phyloP scores from a whole-genome alignment of 257 asterid genomes.

The Asclepias syriaca region DNA sequence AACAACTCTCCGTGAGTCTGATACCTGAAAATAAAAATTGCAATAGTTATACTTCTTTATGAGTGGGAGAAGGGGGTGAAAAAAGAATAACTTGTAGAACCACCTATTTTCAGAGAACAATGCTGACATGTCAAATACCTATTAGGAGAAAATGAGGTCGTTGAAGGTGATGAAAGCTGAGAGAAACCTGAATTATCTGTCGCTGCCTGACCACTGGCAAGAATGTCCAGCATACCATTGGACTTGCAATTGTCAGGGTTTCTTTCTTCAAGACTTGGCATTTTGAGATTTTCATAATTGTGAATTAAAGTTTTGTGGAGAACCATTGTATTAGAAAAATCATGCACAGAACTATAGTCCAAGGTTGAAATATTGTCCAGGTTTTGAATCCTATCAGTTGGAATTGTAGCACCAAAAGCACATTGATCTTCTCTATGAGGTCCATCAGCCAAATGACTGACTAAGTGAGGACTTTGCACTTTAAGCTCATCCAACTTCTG shows the following conservation, averaged over 20 bases:
- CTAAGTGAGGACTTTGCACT: conserved; percentile 37
- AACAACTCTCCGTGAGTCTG: conserved; percentile 41
- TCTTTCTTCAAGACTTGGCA: conserved; percentile 30
- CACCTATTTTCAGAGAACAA: conserved; percentile 10
- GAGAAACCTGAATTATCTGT: conserved; percentile 43
- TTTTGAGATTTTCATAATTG: conserved; percentile 30
- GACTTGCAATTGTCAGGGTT: conserved; percentile 30
- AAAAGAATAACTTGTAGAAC: background rate
- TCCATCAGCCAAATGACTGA: conserved; percentile 45
- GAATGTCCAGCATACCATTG: conserved; percentile 44
- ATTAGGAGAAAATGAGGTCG: conserved; percentile 44
- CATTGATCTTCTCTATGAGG: conserved; percentile 33
- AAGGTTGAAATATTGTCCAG: conserved; percentile 37
- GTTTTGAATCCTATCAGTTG: conserved; percentile 33
- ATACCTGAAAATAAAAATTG: conserved; percentile 41
- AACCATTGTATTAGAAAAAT: conserved; percentile 26
- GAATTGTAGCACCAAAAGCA: conserved; percentile 39
- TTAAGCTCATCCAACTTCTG: conserved; percentile 65
- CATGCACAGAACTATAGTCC: conserved; percentile 41
- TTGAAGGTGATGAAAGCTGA: conserved; percentile 52
- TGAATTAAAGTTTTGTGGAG: conserved; percentile 34
- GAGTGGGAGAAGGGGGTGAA: background rate
- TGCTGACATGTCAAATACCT: conserved; percentile 43
- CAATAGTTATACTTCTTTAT: conserved; percentile 7
- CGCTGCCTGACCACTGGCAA: conserved; percentile 44